Evolutionary conservation across 1,284 basidiomycete species (phyloP).

Genomic region (Trametes sp.): DNA sequence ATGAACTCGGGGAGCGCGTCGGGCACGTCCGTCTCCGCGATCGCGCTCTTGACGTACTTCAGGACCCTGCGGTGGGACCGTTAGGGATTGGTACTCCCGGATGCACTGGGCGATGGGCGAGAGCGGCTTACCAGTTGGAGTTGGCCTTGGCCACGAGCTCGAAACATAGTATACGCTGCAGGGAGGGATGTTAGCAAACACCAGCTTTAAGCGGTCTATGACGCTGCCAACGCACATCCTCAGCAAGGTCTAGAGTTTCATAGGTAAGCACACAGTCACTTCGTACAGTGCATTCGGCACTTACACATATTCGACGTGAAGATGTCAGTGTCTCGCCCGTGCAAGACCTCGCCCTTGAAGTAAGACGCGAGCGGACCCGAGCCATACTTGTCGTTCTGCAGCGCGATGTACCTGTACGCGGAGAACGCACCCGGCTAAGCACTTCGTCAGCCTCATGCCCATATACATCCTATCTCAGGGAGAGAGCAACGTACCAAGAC

Average conservation of each 20-base stretch:
- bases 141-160: slow-evolving; percentile 95
- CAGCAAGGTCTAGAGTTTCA: slow-evolving; percentile 71
- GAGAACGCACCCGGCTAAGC: slow-evolving; percentile 93
- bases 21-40: slow-evolving; percentile 97
- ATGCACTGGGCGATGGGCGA: no score
- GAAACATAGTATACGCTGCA: slow-evolving; percentile 93
- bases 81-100: not conserved
- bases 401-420: slow-evolving; percentile 89
- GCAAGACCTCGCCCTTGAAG: slow-evolving; percentile 95
- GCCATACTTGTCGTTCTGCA: slow-evolving; percentile 89
- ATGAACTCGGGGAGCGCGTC: slow-evolving; percentile 96
- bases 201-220: not conserved
- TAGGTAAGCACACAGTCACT: slow-evolving; percentile 11
- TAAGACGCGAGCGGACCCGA: slow-evolving; percentile 93
- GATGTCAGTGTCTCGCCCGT: slow-evolving; percentile 92
- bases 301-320: slow-evolving; percentile 94
- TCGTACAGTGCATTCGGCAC: slow-evolving; percentile 37
- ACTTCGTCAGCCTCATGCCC: slow-evolving; percentile 29
- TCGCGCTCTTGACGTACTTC: slow-evolving; percentile 95
- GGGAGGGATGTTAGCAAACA: slow-evolving; percentile 10
- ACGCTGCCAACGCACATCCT: slow-evolving; percentile 64
- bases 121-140: slow-evolving; percentile 70
- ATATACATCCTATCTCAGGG: no score
- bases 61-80: slow-evolving; percentile 69
- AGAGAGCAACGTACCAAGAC: slow-evolving; percentile 60